Percentiles rank a stretch among this genome's conserved stretches.
These are phyloP conservation scores for Asclepias syriaca DNA, from an alignment of 257 asterid species.

Conservation along the genomic window DNA sequence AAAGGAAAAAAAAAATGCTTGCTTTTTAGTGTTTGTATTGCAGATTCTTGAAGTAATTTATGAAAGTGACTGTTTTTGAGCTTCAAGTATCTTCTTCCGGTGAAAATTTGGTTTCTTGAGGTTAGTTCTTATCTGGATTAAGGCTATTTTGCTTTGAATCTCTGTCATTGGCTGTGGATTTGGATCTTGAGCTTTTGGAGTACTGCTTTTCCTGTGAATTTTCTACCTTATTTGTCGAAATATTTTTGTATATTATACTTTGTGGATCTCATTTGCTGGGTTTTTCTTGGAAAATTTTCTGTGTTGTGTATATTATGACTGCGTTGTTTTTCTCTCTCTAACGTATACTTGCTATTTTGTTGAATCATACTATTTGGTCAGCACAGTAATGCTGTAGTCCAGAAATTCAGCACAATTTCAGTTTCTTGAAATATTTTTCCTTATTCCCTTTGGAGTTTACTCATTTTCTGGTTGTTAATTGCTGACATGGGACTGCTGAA, in stretches of 20 bases:
- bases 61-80: not conserved
- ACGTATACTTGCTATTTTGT: not conserved
- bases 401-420: not conserved
- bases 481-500: not conserved
- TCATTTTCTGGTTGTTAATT: too few species aligned
- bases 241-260: not conserved
- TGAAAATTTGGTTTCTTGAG: constrained; percentile 27
- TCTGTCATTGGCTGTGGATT: constrained; percentile 10
- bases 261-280: constrained; percentile 3
- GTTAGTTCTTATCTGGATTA: constrained; percentile 29
- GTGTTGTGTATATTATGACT: not conserved
- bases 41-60: constrained; percentile 10
- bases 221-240: not conserved
- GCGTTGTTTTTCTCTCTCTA: not conserved
- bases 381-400: not conserved
- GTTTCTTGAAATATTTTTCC: not conserved
- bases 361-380: not conserved
- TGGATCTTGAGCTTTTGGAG: constrained; percentile 4
- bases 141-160: constrained; percentile 6
- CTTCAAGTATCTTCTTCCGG: constrained; percentile 17
- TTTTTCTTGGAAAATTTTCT: not conserved
- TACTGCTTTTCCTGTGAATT: constrained; percentile 1
- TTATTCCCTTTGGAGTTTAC: not conserved
- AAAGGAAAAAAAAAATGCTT: not conserved
- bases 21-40: constrained; percentile 15